Conservation (phyloP, 2,329 filamentous ascomycete genomes). For the Alternaria conjuncta region DNA sequence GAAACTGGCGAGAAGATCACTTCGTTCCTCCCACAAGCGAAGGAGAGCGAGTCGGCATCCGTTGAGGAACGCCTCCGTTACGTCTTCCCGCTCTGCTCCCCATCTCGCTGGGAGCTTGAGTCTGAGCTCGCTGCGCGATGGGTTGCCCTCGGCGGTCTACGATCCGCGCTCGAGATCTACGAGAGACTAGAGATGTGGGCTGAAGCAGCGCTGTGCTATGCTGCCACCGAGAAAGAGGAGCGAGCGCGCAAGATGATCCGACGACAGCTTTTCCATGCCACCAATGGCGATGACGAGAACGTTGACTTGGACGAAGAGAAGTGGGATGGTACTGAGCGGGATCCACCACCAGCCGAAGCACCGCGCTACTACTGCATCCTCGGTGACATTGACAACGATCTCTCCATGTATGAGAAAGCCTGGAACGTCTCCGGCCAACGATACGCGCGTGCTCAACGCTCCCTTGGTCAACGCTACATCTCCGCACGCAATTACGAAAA, state of each 20-base stretch:
- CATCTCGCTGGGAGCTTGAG: conserved; percentile 92
- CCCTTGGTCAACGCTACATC: conserved; percentile 80
- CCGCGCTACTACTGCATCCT: conserved; percentile 91
- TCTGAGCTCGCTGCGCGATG: conserved; percentile 92
- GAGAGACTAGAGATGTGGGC: conserved; percentile 93
- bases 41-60: conserved; percentile 77
- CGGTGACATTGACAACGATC: conserved; percentile 82
- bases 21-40: conserved; percentile 80
- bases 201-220: conserved; percentile 89
- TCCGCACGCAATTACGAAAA: conserved; percentile 68
- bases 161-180: conserved; percentile 94
- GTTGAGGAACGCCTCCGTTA: conserved; percentile 79
- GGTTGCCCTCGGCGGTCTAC: conserved; percentile 84
- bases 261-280: conserved; percentile 77
- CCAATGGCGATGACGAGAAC: conserved; percentile 51
- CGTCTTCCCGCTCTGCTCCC: conserved; percentile 81
- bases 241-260: conserved; percentile 80
- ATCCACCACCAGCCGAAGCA: conserved; percentile 78
- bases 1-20: conserved; percentile 60
- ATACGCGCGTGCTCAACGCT: conserved; percentile 86
- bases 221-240: conserved; percentile 77
- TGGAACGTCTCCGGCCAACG: conserved; percentile 84
- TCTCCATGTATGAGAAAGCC: conserved; percentile 78
- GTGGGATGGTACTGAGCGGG: conserved; percentile 72
- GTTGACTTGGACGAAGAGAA: conserved; percentile 54